Base-by-base conservation (phyloP, 495 filamentous ascomycete species). In the Rostrohypoxylon terebratum region DNA sequence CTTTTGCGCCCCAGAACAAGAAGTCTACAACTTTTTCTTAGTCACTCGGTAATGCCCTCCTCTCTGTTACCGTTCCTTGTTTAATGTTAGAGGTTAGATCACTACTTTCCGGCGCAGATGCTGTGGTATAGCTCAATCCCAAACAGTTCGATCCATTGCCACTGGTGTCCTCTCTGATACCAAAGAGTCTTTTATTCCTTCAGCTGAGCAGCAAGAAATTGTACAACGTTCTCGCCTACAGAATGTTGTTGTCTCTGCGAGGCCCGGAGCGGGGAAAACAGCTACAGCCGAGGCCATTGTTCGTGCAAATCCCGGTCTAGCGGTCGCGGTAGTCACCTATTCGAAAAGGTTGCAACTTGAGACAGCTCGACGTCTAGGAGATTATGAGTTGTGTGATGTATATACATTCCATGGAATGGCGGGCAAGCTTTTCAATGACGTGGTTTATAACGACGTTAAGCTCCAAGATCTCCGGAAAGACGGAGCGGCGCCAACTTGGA, bases 241-340 rank as follows among this genome's bases (percentile, higher is more conserved):
- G 18, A 57, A 57, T 57, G 53, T 57, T 4, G 53, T 57, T 16
- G 53, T 57, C 28, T 57, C 53, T 9, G 53, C 53, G 33, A 57
- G 53, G n/a, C 53, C 53, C n/a, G 53, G 53, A n/a, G 53, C 53
- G 1, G 53, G 53, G 16, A 57, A 57, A 33, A 57, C 53, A 36
- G 53, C 53, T 11, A 57, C 53, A 8, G 53, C 53, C 10, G 53
- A 57, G 33, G 53, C 53, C n/a, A 57, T 57, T 16, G 53, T 57
- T 34, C 31, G n/a, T 21, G 53, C 53, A 36, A 57, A 57, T 18
- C 28, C 53, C 18, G 33, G 33, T n/a, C 6, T 36, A 11, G 33
- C 28, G 9, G 33, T 57, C 18, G 53, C 31, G 21, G 53, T 57
- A 31, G 31, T 57, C 18, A 57, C 53, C 3, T 57, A 57, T 36